Base-by-base conservation (phyloP, 2,329 filamentous ascomycete genomes). In the Dactylellina haptotyla region DNA sequence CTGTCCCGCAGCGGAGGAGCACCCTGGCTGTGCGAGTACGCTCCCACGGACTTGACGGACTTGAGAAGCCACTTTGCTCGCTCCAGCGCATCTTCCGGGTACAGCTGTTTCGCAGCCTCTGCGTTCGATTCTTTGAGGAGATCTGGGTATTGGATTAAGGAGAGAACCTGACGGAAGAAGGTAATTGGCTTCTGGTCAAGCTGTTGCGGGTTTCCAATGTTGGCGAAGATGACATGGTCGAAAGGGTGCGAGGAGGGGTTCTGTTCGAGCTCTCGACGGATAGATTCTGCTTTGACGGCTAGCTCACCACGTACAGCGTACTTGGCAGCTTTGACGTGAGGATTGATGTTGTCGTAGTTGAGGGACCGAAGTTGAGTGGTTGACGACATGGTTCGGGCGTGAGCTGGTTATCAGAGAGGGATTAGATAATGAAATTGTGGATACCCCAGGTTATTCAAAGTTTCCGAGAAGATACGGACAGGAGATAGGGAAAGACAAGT, bases 111-210 rank as follows among this genome's bases (percentile, higher is more conserved):
- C 79, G 89, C 83, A 75, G 98, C 84, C n/a, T 90, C 89, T 76
- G 94, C 87, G 18, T 75, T 75, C 81, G 92, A 88, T 78, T 96
- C 89, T 79, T 97, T 86, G 72, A 99, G 85, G 32, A 99, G 85
- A 66, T 85, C 81, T 0, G 95, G 95, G 84, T 98, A 93, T 85
- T 99, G 95, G 70, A 98, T 83, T 75, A 99, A 82, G 83, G 92
- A 96, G 79, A 95, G 87, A 26, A 99, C 95, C 84, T 99, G 94
- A 78, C 95, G 89, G 88, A 99, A 97, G 86, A 97, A 99, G 77
- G 95, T 99, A 79, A 99, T 94, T 79, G 95, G 95, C 85, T 98
- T 96, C 86, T 99, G 95, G 83, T 97, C 95, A 75, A 99, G 88
- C 83, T 99, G 95, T 83, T 99, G 95, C 2, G 95, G 95, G 84